These are phyloP conservation scores for Calvatia gigantea DNA, from an alignment of 768 basidiomycete genomes.

Conservation along the genomic window DNA sequence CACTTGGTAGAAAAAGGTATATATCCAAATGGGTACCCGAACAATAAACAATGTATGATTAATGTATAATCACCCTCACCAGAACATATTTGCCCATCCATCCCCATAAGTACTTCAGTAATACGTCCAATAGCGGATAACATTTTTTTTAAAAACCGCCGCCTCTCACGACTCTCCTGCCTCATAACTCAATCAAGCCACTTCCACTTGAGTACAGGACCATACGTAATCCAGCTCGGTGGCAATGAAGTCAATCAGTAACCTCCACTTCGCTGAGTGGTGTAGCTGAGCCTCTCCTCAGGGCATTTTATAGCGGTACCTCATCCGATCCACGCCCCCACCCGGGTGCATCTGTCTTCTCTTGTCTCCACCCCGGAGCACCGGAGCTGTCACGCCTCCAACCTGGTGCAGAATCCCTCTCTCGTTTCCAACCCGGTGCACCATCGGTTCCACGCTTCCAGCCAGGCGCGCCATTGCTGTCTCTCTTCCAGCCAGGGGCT, in stretches of 20 bases:
- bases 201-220: background rate
- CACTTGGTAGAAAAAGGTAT: too few relatives aligned
- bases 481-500: background rate
- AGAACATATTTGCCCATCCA: too few relatives aligned
- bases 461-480: background rate
- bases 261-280: background rate
- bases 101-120: too few relatives aligned
- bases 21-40: too few relatives aligned
- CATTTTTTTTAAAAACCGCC: too few relatives aligned
- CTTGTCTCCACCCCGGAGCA: background rate
- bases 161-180: background rate
- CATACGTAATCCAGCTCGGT: background rate
- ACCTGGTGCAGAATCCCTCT: background rate
- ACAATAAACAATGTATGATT: too few relatives aligned
- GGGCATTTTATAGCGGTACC: background rate
- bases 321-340: background rate
- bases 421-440: slow-evolving; percentile 5
- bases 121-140: too few relatives aligned
- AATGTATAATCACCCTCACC: too few relatives aligned
- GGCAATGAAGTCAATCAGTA: background rate
- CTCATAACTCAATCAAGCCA: background rate
- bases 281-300: background rate
- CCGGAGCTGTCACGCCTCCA: background rate
- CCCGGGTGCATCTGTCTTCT: background rate
- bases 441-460: background rate